phyloP scores from a whole-genome alignment of 768 basidiomycete species.

The Chiua virens region DNA sequence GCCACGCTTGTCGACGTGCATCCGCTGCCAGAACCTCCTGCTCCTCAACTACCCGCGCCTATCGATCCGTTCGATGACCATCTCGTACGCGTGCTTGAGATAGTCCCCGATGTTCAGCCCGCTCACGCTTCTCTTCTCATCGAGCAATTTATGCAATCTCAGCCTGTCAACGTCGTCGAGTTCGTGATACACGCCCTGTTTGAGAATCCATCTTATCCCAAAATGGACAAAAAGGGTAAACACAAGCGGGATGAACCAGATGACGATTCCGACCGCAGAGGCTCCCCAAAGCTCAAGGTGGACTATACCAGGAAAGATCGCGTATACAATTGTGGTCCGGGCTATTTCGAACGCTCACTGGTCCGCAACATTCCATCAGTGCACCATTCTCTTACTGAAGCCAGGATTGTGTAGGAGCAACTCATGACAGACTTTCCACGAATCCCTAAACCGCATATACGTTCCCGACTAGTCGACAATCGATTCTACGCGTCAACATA shows the following conservation, averaged over 20 bases:
- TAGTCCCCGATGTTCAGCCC: conserved; percentile 70
- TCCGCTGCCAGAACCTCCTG: conserved; percentile 1
- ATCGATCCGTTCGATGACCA: conserved; percentile 27
- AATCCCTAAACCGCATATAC: conserved; percentile 56
- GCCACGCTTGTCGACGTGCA: background rate
- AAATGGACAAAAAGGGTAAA: conserved; percentile 47
- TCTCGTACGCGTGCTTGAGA: conserved; percentile 58
- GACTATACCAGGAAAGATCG: conserved; percentile 58
- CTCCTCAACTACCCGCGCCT: background rate
- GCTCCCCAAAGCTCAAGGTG: conserved; percentile 42
- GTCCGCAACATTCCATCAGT: conserved; percentile 32
- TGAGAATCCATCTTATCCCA: conserved; percentile 63
- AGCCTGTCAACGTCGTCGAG: conserved; percentile 43
- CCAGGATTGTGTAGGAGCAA: conserved; percentile 38
- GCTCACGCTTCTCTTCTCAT: conserved; percentile 52
- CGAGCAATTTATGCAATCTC: conserved; percentile 39
- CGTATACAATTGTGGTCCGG: conserved; percentile 37
- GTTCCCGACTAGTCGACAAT: conserved; percentile 37
- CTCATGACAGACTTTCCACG: conserved; percentile 58
- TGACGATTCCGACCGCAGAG: conserved; percentile 13
- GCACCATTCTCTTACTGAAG: background rate
- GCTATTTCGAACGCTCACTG: conserved; percentile 53
- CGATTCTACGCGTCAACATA: conserved; percentile 68
- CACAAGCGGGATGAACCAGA: conserved; percentile 38
- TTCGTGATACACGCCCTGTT: conserved; percentile 59